Percentiles rank a stretch among this genome's conserved stretches.
Evolutionary conservation across 2,329 filamentous ascomycete species (phyloP).

Genomic region (Ophiognomonia clavigignenti-juglandacearum): DNA sequence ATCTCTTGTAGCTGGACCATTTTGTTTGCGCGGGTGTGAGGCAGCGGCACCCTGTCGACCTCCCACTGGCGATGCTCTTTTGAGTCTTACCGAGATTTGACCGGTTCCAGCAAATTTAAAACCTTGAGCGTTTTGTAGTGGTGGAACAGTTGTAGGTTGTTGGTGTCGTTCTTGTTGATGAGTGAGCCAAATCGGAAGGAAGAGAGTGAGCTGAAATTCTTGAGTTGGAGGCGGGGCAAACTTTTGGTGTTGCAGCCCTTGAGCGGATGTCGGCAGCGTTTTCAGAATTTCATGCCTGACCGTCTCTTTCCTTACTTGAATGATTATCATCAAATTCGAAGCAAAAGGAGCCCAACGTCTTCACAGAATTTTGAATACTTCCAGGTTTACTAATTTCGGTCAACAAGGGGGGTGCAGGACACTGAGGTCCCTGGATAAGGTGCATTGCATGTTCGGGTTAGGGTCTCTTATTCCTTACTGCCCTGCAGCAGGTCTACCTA

Average conservation of each 20-base stretch:
- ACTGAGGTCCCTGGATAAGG: too few species aligned
- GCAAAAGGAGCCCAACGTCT: too few species aligned
- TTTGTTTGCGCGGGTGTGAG: background rate
- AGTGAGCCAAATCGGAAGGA: too few species aligned
- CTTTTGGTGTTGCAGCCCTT: background rate
- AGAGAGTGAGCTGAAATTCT: constrained; percentile 8
- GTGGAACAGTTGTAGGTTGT: background rate
- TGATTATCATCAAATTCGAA: too few species aligned
- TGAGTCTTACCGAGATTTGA: background rate
- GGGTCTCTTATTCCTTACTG: too few species aligned
- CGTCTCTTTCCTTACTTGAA: background rate
- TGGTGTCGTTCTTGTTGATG: background rate
- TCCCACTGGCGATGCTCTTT: background rate
- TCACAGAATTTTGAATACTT: too few species aligned
- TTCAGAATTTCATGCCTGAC: too few species aligned
- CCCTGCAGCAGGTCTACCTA: too few species aligned
- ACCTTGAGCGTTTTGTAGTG: background rate
- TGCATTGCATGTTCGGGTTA: too few species aligned
- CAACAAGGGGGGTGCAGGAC: too few species aligned
- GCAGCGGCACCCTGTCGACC: background rate
- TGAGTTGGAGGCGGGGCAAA: constrained; percentile 11
- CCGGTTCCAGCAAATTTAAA: background rate
- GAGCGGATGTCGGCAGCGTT: too few species aligned
- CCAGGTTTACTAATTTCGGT: too few species aligned
- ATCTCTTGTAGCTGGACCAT: constrained; percentile 14